Percentiles rank a stretch among this genome's conserved stretches.
phyloP scores from a whole-genome alignment of 2,329 filamentous ascomycete genomes.

The Niveomyces coronatus region DNA sequence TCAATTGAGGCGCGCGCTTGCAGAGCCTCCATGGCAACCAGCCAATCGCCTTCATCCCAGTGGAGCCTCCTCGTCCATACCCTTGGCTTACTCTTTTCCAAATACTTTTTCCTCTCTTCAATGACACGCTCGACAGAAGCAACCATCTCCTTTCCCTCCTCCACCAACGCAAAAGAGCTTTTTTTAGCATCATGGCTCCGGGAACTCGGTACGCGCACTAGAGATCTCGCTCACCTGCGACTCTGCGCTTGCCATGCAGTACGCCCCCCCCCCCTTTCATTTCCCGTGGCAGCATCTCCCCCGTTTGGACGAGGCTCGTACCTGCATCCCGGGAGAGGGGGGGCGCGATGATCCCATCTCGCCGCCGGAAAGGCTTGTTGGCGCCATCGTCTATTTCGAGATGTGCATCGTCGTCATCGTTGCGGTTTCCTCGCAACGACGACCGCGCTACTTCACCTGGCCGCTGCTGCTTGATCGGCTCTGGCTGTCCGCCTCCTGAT shows the following conservation, averaged over 20 bases:
- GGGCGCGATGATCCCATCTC: too few species aligned
- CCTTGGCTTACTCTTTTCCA: slow-evolving; percentile 3
- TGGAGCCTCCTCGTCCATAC: neutral
- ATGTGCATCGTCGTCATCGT: too few species aligned
- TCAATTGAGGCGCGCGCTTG: slow-evolving; percentile 9
- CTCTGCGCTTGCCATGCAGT: neutral
- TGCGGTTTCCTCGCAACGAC: too few species aligned
- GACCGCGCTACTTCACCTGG: neutral
- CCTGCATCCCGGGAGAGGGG: too few species aligned
- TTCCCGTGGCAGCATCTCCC: neutral
- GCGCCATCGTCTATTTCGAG: too few species aligned
- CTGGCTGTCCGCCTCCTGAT: neutral
- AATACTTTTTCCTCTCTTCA: neutral
- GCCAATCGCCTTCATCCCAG: slow-evolving; percentile 1
- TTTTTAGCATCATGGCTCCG: neutral
- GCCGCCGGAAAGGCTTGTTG: too few species aligned
- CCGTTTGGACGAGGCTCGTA: neutral
- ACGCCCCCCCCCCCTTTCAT: slow-evolving; percentile 6
- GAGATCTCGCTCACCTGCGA: neutral
- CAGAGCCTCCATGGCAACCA: neutral
- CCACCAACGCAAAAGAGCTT: neutral
- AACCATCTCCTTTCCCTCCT: too few species aligned
- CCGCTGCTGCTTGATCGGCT: neutral
- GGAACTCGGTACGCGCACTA: slow-evolving; percentile 1
- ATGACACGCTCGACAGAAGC: neutral